Evolutionary conservation across 1,284 basidiomycete genomes (phyloP).

Genomic region (Cerrena zonata): DNA sequence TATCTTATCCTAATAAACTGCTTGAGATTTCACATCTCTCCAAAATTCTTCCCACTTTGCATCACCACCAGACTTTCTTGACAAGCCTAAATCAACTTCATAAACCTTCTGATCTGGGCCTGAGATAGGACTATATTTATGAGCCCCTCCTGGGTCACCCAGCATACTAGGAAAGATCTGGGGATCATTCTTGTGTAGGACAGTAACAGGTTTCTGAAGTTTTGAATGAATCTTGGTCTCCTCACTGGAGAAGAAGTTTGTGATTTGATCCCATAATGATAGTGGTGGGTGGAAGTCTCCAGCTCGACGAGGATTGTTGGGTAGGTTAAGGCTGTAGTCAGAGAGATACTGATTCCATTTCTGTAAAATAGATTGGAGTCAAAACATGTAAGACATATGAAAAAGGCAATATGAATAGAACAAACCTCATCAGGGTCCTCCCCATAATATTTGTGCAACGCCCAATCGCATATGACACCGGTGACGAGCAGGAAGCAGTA

Average conservation of each 20-base stretch:
- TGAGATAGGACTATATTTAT: not conserved
- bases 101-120: not conserved
- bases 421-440: conserved; percentile 64
- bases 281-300: conserved; percentile 41
- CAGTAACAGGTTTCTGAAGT: not conserved
- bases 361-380: too few relatives aligned
- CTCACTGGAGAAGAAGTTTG: not conserved
- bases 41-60: not conserved
- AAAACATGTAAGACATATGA: not conserved
- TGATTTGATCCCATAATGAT: conserved; percentile 41
- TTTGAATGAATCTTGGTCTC: not conserved
- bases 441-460: conserved; percentile 48
- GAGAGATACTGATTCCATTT: conserved; percentile 67
- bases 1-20: not conserved
- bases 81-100: not conserved
- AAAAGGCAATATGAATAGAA: conserved; percentile 5
- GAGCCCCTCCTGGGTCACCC: not conserved
- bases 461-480: conserved; percentile 50
- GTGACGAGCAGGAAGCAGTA: conserved; percentile 46
- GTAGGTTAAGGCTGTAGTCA: conserved; percentile 48
- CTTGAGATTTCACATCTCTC: not conserved
- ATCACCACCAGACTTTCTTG: not conserved
- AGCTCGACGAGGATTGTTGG: conserved; percentile 32
- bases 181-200: not conserved
- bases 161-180: not conserved